Evolutionary conservation across 331 rosid species (phyloP).

Genomic region (Acacia concinna): DNA sequence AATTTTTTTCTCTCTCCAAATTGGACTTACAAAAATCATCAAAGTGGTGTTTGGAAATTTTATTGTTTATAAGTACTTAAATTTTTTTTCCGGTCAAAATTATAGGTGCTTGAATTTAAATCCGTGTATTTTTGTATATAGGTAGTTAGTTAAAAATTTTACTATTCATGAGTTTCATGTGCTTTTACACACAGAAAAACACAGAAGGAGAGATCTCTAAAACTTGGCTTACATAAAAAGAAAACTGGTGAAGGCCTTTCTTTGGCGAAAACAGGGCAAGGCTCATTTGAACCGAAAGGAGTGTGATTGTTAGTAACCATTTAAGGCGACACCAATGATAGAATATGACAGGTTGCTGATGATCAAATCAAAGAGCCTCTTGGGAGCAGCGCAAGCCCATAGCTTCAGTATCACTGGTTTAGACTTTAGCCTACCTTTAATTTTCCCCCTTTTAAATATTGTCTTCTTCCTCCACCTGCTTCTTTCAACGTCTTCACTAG

Average conservation of each 20-base stretch:
- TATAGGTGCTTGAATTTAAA: too few relatives aligned
- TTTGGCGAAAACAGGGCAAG: neutral
- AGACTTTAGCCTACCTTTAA: neutral
- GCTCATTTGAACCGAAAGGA: neutral
- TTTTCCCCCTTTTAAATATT: conserved; percentile 14
- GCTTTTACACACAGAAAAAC: too few relatives aligned
- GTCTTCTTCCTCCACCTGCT: conserved; percentile 30
- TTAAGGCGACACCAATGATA: conserved; percentile 27
- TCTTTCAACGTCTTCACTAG: neutral
- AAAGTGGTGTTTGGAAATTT: too few relatives aligned
- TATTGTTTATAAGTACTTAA: too few relatives aligned
- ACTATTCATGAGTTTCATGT: too few relatives aligned
- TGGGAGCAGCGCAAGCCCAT: neutral
- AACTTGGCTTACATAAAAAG: too few relatives aligned
- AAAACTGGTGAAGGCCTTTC: neutral
- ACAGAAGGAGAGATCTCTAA: too few relatives aligned
- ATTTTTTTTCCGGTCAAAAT: too few relatives aligned
- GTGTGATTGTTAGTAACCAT: neutral
- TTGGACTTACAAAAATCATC: too few relatives aligned
- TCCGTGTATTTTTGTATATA: too few relatives aligned
- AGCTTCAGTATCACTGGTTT: neutral
- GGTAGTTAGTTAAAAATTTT: too few relatives aligned
- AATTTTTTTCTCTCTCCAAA: too few relatives aligned
- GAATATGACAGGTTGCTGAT: conserved; percentile 16
- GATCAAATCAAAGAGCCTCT: neutral